phyloP scores from a whole-genome alignment of 2,329 filamentous ascomycete genomes.

The Pochonia chlamydosporia region DNA sequence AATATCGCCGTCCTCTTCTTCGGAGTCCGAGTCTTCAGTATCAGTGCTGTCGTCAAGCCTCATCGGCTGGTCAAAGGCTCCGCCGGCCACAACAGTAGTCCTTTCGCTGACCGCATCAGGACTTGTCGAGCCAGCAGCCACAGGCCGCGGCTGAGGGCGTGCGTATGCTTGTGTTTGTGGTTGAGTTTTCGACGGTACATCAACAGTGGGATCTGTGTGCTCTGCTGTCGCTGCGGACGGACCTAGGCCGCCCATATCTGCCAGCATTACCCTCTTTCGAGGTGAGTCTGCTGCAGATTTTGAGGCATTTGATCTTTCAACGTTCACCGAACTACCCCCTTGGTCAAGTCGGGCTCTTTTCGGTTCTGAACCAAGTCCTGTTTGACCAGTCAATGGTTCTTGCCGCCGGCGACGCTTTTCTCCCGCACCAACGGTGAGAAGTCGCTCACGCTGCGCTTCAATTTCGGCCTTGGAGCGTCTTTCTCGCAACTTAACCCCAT shows the following conservation, averaged over 20 bases:
- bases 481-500: slow-evolving; percentile 47
- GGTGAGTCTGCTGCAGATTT: not conserved
- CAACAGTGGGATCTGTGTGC: slow-evolving; percentile 28
- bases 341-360: slow-evolving; percentile 20
- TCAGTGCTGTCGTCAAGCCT: slow-evolving; percentile 9
- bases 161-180: not conserved
- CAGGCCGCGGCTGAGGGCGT: no score
- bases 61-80: slow-evolving; percentile 21
- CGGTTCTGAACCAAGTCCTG: slow-evolving; percentile 1
- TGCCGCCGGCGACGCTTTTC: not conserved
- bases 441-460: slow-evolving; percentile 34
- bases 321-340: slow-evolving; percentile 2
- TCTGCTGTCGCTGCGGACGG: slow-evolving; percentile 30
- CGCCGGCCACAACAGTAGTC: slow-evolving; percentile 3
- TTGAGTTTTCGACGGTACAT: no score
- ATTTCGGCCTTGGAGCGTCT: slow-evolving; percentile 42
- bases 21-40: slow-evolving; percentile 8
- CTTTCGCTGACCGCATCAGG: slow-evolving; percentile 3
- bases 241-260: slow-evolving; percentile 28
- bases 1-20: slow-evolving; percentile 20
- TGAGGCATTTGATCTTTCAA: not conserved
- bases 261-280: slow-evolving; percentile 22
- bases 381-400: not conserved
- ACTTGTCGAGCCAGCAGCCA: slow-evolving; percentile 12
- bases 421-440: slow-evolving; percentile 13